Evolutionary conservation across 345 rosid species (phyloP).

Genomic region (Carallia pectinifolia): DNA sequence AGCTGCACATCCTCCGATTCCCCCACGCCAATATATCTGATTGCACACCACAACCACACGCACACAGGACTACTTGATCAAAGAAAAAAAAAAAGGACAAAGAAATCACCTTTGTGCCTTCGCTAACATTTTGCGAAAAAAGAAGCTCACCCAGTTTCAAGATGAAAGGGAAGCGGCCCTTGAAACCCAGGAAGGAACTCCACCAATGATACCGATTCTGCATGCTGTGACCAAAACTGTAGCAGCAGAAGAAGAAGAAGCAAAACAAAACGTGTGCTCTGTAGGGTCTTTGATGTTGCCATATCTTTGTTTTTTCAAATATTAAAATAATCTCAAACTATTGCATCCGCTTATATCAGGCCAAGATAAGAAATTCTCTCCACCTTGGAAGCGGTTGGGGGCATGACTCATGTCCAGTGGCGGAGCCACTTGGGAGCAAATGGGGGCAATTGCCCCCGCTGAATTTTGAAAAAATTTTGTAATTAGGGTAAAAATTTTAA

Average conservation of each 20-base stretch:
- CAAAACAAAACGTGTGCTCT: neutral
- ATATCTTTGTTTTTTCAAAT: neutral
- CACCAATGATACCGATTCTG: neutral
- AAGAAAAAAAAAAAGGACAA: too few species aligned
- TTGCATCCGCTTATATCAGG: too few species aligned
- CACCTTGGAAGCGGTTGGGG: too few species aligned
- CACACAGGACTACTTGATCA: neutral
- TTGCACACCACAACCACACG: neutral
- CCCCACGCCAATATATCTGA: conserved; percentile 25
- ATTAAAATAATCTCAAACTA: too few species aligned
- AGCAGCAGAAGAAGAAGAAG: neutral
- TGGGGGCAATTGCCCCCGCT: too few species aligned
- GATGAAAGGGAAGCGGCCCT: conserved; percentile 24
- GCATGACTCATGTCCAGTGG: too few species aligned
- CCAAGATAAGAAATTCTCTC: too few species aligned
- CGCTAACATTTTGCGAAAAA: neutral
- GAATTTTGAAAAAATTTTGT: too few species aligned
- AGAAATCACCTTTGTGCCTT: too few species aligned
- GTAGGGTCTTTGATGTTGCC: neutral
- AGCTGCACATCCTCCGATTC: conserved; percentile 30
- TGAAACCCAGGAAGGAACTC: conserved; percentile 24
- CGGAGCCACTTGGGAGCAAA: too few species aligned
- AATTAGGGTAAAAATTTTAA: too few species aligned
- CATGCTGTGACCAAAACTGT: neutral
- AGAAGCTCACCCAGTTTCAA: conserved; percentile 26